Percentiles rank a stretch among this genome's conserved stretches.
These are phyloP conservation scores for Malus hybrid DNA, from an alignment of 331 rosid genomes.

Conservation along the genomic window DNA sequence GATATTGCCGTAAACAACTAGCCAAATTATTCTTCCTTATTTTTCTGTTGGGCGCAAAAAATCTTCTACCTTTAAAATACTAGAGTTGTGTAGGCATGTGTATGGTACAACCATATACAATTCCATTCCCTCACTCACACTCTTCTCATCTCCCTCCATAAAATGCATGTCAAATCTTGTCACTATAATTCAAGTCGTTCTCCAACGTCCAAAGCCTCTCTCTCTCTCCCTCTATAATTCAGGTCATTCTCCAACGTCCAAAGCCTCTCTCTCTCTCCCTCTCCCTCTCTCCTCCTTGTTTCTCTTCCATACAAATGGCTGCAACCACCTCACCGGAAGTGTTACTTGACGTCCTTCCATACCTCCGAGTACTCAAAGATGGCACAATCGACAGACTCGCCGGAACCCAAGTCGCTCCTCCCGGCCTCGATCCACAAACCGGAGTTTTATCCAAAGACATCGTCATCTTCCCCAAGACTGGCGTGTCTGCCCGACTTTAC, in stretches of 20 bases:
- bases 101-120: not conserved
- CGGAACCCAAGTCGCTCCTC: constrained; percentile 42
- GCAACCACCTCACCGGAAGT: constrained; percentile 26
- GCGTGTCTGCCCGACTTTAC: constrained; percentile 58
- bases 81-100: no score
- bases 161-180: not conserved
- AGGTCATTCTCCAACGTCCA: not conserved
- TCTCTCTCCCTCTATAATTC: not conserved
- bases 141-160: not conserved
- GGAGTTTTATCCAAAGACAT: constrained; percentile 70
- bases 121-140: not conserved
- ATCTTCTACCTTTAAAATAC: no score
- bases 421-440: constrained; percentile 50
- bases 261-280: not conserved
- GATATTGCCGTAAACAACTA: no score
- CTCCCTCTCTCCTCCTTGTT: not conserved
- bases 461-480: constrained; percentile 37
- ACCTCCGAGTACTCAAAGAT: constrained; percentile 48
- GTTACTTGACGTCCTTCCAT: constrained; percentile 48
- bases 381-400: constrained; percentile 55
- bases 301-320: constrained; percentile 25
- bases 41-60: no score
- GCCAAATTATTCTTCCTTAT: no score
- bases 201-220: not conserved
- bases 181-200: not conserved